Evolutionary conservation across 2,329 filamentous ascomycete species (phyloP).

Genomic region (Aspergillus alliaceus): DNA sequence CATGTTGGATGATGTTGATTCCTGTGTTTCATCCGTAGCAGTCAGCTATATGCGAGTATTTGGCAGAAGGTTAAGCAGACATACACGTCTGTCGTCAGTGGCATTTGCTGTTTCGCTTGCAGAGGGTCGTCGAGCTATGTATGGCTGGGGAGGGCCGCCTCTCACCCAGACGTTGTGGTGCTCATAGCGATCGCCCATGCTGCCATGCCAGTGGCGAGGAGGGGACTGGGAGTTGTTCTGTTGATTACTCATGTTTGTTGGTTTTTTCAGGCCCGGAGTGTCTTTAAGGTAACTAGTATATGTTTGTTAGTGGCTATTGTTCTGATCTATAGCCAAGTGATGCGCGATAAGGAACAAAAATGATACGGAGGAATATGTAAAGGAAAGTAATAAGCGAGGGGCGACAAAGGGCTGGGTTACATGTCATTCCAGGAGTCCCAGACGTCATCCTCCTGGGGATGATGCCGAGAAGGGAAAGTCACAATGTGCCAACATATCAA

Average conservation of each 20-base stretch:
- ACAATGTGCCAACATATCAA: not conserved
- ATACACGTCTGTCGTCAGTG: slow-evolving; percentile 28
- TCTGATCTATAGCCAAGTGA: not conserved
- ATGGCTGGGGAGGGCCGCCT: slow-evolving; percentile 25
- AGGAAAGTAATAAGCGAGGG: not conserved
- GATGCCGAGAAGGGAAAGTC: not conserved
- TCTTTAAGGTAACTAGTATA: not conserved
- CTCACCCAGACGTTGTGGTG: slow-evolving; percentile 38
- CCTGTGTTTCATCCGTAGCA: slow-evolving; percentile 15
- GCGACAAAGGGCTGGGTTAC: not conserved
- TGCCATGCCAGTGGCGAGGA: slow-evolving; percentile 38
- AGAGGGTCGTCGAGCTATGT: slow-evolving; percentile 23
- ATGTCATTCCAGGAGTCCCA: not conserved
- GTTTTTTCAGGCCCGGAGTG: not conserved
- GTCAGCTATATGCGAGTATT: not conserved
- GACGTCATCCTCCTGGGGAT: not conserved
- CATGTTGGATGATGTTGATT: slow-evolving; percentile 28
- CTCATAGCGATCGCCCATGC: slow-evolving; percentile 33
- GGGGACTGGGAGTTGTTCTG: slow-evolving; percentile 14
- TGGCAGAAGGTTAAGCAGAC: slow-evolving; percentile 7
- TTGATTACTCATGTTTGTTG: slow-evolving; percentile 22
- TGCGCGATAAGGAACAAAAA: no score
- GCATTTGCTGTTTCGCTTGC: slow-evolving; percentile 22
- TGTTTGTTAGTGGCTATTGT: not conserved
- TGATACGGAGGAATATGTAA: no score